Evolutionary conservation across 352 stramenopile species (phyloP).

Genomic region (Phytophthora pistaciae): DNA sequence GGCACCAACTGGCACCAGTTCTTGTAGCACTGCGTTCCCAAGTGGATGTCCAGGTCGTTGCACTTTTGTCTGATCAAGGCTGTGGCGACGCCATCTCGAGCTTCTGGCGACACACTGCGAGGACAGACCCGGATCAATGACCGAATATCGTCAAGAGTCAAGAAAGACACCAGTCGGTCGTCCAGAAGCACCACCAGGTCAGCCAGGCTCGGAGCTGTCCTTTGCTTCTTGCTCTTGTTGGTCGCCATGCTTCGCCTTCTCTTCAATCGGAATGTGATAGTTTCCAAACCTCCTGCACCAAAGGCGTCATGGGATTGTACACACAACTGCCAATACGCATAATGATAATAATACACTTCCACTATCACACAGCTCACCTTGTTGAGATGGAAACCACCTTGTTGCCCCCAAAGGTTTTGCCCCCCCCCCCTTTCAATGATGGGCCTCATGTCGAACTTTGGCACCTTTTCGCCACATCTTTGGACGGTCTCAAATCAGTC

Average conservation of each 20-base stretch:
- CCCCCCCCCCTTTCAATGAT: neutral
- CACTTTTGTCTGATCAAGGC: neutral
- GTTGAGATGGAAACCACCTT: too few relatives aligned
- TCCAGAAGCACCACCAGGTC: neutral
- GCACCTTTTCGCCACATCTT: neutral
- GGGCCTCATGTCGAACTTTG: neutral
- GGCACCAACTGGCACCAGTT: neutral
- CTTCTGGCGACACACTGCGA: neutral
- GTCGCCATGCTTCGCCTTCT: neutral
- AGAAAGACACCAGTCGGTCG: neutral
- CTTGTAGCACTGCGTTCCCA: neutral
- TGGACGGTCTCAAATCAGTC: neutral
- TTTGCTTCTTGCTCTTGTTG: neutral
- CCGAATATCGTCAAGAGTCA: neutral
- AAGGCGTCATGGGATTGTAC: too few relatives aligned
- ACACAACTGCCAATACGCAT: too few relatives aligned
- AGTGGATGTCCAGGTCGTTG: neutral
- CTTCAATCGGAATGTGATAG: neutral
- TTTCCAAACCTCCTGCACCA: neutral
- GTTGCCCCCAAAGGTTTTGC: too few relatives aligned
- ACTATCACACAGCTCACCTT: too few relatives aligned
- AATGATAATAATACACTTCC: too few relatives aligned
- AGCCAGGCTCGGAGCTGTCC: neutral
- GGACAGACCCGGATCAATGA: neutral
- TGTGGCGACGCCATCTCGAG: neutral